Evolutionary conservation across 1,284 basidiomycete species (phyloP).

Genomic region (Ustilago vetiveriae): DNA sequence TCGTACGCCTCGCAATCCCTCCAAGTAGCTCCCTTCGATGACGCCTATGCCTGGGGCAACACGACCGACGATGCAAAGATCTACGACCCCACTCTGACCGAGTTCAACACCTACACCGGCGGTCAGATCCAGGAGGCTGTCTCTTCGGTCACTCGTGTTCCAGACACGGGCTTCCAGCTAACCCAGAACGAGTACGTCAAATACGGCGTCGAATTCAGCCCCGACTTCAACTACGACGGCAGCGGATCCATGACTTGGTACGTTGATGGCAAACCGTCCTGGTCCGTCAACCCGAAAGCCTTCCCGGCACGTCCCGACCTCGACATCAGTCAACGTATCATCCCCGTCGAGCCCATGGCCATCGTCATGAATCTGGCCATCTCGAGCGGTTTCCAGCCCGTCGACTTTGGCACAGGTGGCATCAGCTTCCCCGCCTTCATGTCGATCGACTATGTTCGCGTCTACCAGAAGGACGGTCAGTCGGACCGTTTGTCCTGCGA

Average conservation of each 20-base stretch:
- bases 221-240: slow-evolving; percentile 57
- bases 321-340: slow-evolving; percentile 54
- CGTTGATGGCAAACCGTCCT: slow-evolving; percentile 63
- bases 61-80: slow-evolving; percentile 43
- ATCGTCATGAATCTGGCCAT: slow-evolving; percentile 64
- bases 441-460: slow-evolving; percentile 58
- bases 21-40: slow-evolving; percentile 66
- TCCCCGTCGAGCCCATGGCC: slow-evolving; percentile 63
- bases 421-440: slow-evolving; percentile 56
- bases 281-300: slow-evolving; percentile 52
- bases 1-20: slow-evolving; percentile 64
- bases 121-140: slow-evolving; percentile 65
- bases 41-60: slow-evolving; percentile 57
- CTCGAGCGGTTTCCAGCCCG: slow-evolving; percentile 58
- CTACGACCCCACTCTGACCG: slow-evolving; percentile 45
- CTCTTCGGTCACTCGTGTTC: slow-evolving; percentile 57
- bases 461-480: slow-evolving; percentile 62
- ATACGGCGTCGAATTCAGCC: slow-evolving; percentile 65
- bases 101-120: slow-evolving; percentile 64
- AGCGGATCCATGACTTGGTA: slow-evolving; percentile 62
- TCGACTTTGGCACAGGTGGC: slow-evolving; percentile 47
- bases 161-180: slow-evolving; percentile 54
- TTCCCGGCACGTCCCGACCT: slow-evolving; percentile 35
- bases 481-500: slow-evolving; percentile 50
- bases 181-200: slow-evolving; percentile 37